phyloP scores from a whole-genome alignment of 2,329 filamentous ascomycete genomes.

The Alternaria brassicicola region DNA sequence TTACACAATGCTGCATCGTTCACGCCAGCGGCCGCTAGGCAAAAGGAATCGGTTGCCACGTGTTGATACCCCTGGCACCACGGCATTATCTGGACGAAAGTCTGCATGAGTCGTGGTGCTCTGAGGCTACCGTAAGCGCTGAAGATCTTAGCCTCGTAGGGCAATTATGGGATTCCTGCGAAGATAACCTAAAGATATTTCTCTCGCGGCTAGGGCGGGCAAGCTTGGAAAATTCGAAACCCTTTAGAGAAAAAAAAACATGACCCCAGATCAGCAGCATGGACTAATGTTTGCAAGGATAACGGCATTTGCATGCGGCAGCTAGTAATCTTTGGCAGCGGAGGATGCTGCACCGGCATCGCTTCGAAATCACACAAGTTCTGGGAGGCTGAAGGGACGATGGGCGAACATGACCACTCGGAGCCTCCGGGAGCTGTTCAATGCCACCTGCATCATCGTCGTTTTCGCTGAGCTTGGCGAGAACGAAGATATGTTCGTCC shows the following conservation, averaged over 20 bases:
- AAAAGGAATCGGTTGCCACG: constrained; percentile 41
- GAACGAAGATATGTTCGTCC: constrained; percentile 3
- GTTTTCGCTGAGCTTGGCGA: constrained; percentile 16
- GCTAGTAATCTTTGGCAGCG: constrained; percentile 11
- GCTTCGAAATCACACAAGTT: constrained; percentile 17
- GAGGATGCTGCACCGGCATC: constrained; percentile 10
- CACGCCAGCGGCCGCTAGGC: constrained; percentile 42
- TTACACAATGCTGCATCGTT: constrained; percentile 25
- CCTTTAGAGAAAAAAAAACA: neutral
- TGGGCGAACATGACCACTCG: neutral
- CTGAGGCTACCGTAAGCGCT: constrained; percentile 28
- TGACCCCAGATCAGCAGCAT: constrained; percentile 18
- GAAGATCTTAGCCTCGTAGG: constrained; percentile 28
- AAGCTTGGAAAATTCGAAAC: neutral
- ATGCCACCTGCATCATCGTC: constrained; percentile 1
- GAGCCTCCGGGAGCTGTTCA: neutral
- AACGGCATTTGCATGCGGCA: constrained; percentile 26
- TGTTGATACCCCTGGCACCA: constrained; percentile 34
- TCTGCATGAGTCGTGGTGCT: constrained; percentile 38
- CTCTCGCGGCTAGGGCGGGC: constrained; percentile 18
- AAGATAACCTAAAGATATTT: constrained; percentile 18
- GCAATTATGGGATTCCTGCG: constrained; percentile 17
- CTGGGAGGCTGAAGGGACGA: constrained; percentile 10
- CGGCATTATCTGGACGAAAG: constrained; percentile 32
- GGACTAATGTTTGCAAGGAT: constrained; percentile 26